These are phyloP conservation scores for Termitomyces sp. DNA, from an alignment of 768 basidiomycete genomes.

Conservation along the genomic window DNA sequence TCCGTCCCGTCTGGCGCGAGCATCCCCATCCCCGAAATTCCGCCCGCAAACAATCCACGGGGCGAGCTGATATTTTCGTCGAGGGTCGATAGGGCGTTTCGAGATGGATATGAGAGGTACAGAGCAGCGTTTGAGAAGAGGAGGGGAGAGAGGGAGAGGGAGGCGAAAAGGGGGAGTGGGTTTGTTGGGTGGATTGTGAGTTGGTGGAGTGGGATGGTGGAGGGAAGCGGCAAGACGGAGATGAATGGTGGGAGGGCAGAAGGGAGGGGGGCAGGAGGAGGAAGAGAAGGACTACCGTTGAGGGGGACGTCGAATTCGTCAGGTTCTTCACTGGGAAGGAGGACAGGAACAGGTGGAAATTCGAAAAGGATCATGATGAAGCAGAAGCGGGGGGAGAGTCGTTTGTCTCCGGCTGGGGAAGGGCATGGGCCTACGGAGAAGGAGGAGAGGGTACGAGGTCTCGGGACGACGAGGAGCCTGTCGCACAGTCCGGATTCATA, in stretches of 20 bases:
- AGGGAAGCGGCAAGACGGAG: not conserved
- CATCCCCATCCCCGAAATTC: constrained; percentile 1
- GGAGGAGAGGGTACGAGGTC: not conserved
- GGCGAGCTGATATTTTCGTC: constrained; percentile 97
- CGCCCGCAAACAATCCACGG: constrained; percentile 56
- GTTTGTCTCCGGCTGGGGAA: not conserved
- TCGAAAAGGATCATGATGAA: not conserved
- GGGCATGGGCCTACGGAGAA: not conserved
- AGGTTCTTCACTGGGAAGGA: not conserved
- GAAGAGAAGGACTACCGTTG: not conserved
- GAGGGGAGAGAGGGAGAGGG: constrained; percentile 55
- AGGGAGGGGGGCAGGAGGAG: not conserved
- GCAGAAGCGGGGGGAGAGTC: not conserved
- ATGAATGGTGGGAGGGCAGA: no score
- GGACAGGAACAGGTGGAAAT: not conserved
- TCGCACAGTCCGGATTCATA: not conserved
- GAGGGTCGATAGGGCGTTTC: constrained; percentile 73
- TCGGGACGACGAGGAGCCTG: no score
- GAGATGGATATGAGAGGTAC: constrained; percentile 92
- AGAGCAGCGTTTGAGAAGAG: constrained; percentile 80
- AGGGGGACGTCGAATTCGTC: no score
- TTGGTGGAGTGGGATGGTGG: not conserved
- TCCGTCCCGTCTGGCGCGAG: not conserved
- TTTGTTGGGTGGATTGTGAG: not conserved
- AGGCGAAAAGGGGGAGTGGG: constrained; percentile 24